Base-by-base conservation (phyloP, 805 yeast genomes). In the Metschnikowia colocasiae region DNA sequence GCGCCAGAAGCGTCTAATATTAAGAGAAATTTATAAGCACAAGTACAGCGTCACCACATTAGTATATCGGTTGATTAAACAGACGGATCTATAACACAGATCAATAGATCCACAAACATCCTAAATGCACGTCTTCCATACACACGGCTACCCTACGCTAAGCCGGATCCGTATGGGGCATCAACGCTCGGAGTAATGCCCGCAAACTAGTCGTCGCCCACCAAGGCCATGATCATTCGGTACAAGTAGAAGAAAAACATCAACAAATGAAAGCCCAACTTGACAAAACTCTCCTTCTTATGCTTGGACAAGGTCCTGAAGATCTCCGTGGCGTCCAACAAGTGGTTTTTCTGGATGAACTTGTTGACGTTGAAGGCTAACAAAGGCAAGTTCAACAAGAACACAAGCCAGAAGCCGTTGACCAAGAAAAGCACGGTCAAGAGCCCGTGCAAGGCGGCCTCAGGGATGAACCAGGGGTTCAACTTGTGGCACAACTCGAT, bases 271-370 rank as follows among this genome's bases (percentile, higher is more conserved):
- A 88, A 90, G 9, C 94, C 97, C 59, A 94, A 79, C 69, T 92
- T 92, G 66, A 87, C 70, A 64, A 91, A 90, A 51, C 89, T 79
- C 71, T 91, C 98, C 67, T 85, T 86, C 80, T 94, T 92, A 74
- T 91, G 96, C 63, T 85, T 87, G 59, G 88, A 80, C 62, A 92
- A 79, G 35, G 97, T 91, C 75, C 98, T 82, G 73, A 94, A 94
- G 61, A 92, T 94, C 69, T 92, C 97, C 37, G 99, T 92, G 49
- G 98, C 98, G 68, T 94, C 99, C 66, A 91, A 81, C 54, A 87
- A 73, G 65, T 92, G 91, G 65, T 83, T 82, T 69, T 88, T 89
- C 59, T 80, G 81, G 67, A 83, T 69, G 61, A 88, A 80, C 68
- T 87, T 87, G 74, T 85, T 84, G 50, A 74, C 82, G 65, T 94